Conservation (phyloP, 495 filamentous ascomycete species). For the Neurospora sublineolata region DNA sequence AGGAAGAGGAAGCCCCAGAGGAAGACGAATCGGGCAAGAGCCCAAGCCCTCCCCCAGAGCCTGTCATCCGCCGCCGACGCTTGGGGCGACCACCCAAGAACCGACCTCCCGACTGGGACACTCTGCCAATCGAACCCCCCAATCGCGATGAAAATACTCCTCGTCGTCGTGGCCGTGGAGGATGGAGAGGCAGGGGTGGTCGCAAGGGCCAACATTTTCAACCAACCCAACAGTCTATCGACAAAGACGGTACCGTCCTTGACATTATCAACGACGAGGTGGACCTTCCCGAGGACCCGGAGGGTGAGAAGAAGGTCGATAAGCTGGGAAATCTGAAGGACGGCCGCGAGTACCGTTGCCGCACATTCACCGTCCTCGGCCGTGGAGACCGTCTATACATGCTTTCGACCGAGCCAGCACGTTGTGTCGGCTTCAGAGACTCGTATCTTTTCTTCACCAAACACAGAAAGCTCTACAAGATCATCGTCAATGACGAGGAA, state of each 20-base stretch:
- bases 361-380: conserved; percentile 79
- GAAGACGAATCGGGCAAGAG: conserved; percentile 36
- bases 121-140: conserved; percentile 43
- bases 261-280: conserved; percentile 89
- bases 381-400: conserved; percentile 87
- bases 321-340: conserved; percentile 69
- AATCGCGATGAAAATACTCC: conserved; percentile 45
- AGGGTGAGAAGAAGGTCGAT: conserved; percentile 88
- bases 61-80: conserved; percentile 56
- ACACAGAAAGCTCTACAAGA: conserved; percentile 87
- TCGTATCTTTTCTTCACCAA: conserved; percentile 98
- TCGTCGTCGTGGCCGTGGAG: conserved; percentile 57
- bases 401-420: conserved; percentile 91
- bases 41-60: conserved; percentile 47
- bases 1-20: conserved; percentile 24
- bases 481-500: conserved; percentile 84
- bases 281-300: conserved; percentile 70
- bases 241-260: conserved; percentile 90
- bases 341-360: conserved; percentile 82
- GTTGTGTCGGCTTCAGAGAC: conserved; percentile 93
- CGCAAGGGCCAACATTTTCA: conserved; percentile 67
- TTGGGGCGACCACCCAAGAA: conserved; percentile 82
- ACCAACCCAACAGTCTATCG: conserved; percentile 60
- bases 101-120: conserved; percentile 63
- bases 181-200: conserved; percentile 55